Evolutionary conservation across 116 monocot species (phyloP).

Genomic region (Dioscorea cayenensis): DNA sequence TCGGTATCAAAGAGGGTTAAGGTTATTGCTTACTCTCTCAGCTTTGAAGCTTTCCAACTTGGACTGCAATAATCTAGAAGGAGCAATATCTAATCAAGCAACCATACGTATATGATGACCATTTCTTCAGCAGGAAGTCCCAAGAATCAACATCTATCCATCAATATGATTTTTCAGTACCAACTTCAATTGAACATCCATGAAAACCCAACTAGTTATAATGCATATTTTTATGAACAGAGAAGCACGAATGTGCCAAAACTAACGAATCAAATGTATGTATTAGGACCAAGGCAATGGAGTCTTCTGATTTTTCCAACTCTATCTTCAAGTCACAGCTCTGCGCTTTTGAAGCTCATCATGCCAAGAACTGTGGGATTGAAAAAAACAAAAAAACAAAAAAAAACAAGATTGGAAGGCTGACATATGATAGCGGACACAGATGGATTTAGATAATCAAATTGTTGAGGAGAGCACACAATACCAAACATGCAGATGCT

Average conservation of each 20-base stretch:
- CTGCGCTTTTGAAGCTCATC: slow-evolving; percentile 52
- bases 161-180: background rate
- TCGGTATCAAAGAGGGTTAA: slow-evolving; percentile 13
- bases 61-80: slow-evolving; percentile 40
- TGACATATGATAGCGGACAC: background rate
- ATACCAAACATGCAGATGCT: too few relatives aligned
- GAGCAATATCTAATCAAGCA: background rate
- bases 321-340: slow-evolving; percentile 54
- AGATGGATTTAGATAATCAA: too few relatives aligned
- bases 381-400: background rate
- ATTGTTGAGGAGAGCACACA: too few relatives aligned
- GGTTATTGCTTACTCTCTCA: slow-evolving; percentile 10
- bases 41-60: slow-evolving; percentile 48
- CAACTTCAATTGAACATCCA: background rate
- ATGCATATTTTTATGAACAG: background rate
- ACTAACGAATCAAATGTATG: background rate
- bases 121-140: background rate
- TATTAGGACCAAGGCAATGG: slow-evolving; percentile 57
- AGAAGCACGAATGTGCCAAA: background rate
- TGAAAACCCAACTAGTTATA: background rate
- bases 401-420: background rate
- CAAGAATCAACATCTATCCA: background rate
- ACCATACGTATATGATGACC: background rate
- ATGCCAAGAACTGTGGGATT: slow-evolving; percentile 43
- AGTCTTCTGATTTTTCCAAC: slow-evolving; percentile 57